These are phyloP conservation scores for Adansonia madagascariensis DNA, from an alignment of 441 rosid species.

Conservation along the genomic window DNA sequence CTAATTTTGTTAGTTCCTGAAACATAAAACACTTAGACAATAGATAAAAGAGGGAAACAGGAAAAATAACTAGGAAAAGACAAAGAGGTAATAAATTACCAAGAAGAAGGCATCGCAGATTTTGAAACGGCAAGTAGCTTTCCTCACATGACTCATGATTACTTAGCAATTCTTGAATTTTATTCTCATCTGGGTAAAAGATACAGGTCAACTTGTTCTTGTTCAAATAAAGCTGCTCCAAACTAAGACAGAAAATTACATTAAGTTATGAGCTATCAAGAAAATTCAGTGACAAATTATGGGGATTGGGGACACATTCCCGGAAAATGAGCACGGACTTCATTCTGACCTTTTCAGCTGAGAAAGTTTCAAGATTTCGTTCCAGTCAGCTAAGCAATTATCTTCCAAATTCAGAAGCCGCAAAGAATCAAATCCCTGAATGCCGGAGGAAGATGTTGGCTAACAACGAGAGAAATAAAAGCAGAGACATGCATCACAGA, in stretches of 20 bases:
- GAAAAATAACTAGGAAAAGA: background rate
- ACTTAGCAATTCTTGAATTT: slow-evolving; percentile 30
- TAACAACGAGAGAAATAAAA: slow-evolving; percentile 31
- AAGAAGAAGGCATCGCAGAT: slow-evolving; percentile 74
- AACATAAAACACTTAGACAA: slow-evolving; percentile 24
- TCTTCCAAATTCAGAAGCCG: slow-evolving; percentile 87
- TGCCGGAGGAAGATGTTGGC: slow-evolving; percentile 51
- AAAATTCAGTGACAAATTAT: slow-evolving; percentile 2
- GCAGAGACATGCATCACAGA: slow-evolving; percentile 4
- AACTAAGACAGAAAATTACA: slow-evolving; percentile 50
- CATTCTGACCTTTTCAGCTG: slow-evolving; percentile 67
- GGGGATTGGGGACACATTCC: background rate
- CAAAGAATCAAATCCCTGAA: slow-evolving; percentile 65
- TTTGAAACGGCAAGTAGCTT: slow-evolving; percentile 59
- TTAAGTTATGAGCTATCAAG: slow-evolving; percentile 7
- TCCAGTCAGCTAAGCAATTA: slow-evolving; percentile 80
- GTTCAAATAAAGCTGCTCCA: slow-evolving; percentile 85
- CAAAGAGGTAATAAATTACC: slow-evolving; percentile 49
- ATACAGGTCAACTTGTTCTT: slow-evolving; percentile 69
- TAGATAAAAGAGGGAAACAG: slow-evolving; percentile 26
- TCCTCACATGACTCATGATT: slow-evolving; percentile 39
- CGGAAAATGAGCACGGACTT: slow-evolving; percentile 22
- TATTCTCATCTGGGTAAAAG: slow-evolving; percentile 52
- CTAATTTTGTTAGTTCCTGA: slow-evolving; percentile 72
- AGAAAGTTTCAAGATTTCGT: slow-evolving; percentile 75